Base-by-base conservation (phyloP, 1,139 yeast genomes). In the Scheffersomyces parashehatae region DNA sequence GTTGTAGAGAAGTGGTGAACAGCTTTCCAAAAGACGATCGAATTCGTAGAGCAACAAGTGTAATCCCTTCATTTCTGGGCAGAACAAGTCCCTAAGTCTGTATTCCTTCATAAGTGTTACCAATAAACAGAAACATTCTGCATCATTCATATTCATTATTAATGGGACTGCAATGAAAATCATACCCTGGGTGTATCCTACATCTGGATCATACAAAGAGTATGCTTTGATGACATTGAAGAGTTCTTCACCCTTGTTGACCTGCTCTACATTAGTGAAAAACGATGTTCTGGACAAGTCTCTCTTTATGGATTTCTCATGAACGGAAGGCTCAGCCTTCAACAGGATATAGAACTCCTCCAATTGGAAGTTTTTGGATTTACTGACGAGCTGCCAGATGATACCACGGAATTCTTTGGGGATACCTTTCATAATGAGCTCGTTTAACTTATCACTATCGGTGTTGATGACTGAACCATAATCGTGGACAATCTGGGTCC, bases 181-280 rank as follows among this genome's bases (percentile, higher is more conserved):
- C 97, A 93, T 89, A 5, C 99, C 98, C 64, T 93, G 98, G 1
- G 97, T 93, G 60, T 93, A 93, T 0, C 99, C 99, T 33, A 93
- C 97, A 44, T 90, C 97, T 1, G 88, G 84, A 59, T 93, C 98
- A 62, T 82, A 86, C 41, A 89, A 68, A 15, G 95, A 83, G 65
- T 91, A 93, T 0, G 91, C 91, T 59, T 87, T 88, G 51, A 93
- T 80, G 29, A 93, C 84, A 48, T 83, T 82, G 60, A 74, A 87
- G 34, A 93, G 67, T 38, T 88, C 83, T 37, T 77, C 82, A 5
- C 70, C 65, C 53, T 74, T 74, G 47, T 70, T 68, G 35, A 74
- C 73, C 49, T 77, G 79, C 35, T 76, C 75, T 29, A 82, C 81
- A 49, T 78, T 78, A 16, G 87, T 77, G 51, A 87, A 85, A 62